Percentiles rank a stretch among this genome's conserved stretches.
Conservation (phyloP, 306 rosid genomes). For the Mimosa bimucronata region DNA sequence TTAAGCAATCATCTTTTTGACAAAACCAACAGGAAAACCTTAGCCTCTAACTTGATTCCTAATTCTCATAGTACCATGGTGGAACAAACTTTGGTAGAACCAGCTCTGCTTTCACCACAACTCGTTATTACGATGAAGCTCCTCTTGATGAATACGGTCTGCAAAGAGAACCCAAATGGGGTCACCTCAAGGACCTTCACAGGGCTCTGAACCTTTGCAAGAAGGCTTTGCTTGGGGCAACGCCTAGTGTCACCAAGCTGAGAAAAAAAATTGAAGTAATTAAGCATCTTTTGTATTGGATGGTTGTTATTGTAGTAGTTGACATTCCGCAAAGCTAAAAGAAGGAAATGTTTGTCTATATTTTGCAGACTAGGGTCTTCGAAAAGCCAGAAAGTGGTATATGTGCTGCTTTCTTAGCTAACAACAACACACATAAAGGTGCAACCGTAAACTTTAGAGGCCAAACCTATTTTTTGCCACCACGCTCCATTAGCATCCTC, state of each 20-base stretch:
- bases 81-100: conserved; percentile 98
- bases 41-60: conserved; percentile 22
- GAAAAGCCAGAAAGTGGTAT: conserved; percentile 49
- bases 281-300: conserved; percentile 7
- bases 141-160: conserved; percentile 91
- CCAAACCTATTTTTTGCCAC: conserved; percentile 52
- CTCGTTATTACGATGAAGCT: conserved; percentile 94
- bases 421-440: conserved; percentile 54
- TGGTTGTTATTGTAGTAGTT: neutral
- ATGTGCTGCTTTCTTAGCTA: conserved; percentile 89
- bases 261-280: conserved; percentile 55
- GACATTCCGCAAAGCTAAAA: neutral
- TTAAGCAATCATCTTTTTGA: neutral
- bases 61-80: conserved; percentile 83
- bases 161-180: conserved; percentile 89
- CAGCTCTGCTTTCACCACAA: conserved; percentile 69
- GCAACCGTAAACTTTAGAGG: conserved; percentile 61
- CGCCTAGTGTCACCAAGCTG: conserved; percentile 27
- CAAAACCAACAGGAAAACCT: neutral
- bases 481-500: conserved; percentile 83
- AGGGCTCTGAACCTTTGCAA: conserved; percentile 71
- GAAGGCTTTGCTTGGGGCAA: conserved; percentile 59
- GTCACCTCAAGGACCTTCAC: conserved; percentile 81
- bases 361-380: conserved; percentile 57
- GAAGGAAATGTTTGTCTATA: conserved; percentile 3